Base-by-base conservation (phyloP, 2,329 filamentous ascomycete genomes). In the Pseudopithomyces chartarum region DNA sequence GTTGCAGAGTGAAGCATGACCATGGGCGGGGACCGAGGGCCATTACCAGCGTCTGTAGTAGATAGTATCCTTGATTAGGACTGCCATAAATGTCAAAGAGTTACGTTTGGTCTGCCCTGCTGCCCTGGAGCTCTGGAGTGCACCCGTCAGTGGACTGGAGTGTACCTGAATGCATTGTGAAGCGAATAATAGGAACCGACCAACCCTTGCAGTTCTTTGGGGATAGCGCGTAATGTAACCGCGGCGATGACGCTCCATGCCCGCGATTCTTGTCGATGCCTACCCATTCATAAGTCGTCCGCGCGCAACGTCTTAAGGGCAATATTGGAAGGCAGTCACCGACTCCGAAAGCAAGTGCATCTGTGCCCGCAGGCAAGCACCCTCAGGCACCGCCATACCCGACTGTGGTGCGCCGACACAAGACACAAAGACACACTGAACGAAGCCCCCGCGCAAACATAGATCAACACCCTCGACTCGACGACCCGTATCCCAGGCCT, bases 31-130 rank as follows among this genome's bases (percentile, higher is more conserved):
- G 38, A 17, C 10, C 10, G 15, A 32, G 43, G 13, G 19, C 13
- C n/a, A 55, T 36, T 42, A 29, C 38, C 34, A 43, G 26, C 11
- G 38, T 8, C 12, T 45, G 40, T 33, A 56, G 55, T 66, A 65
- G 65, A 64, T 68, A 68, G 65, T 52, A 57, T 57, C 51, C 56
- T 52, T 40, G 57, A 53, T 46, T 44, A 57, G 48, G 53, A 57
- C 40, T 58, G 54, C 53, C 2, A 26, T 38, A 13, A 43, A 42
- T 33, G 23, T n/a, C 12, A 42, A 15, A 42, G 19, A 42, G 39
- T 11, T 22, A 11, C n/a, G 19, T 38, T 38, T 29, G 26, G 8
- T 29, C 4, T 4, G 8, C 26, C 4, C 26, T 8, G 26, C 8
- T 29, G 26, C 4, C 26, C 26, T 29, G 26, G 26, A 29, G 8